Percentiles rank a stretch among this genome's conserved stretches.
Conservation (phyloP, 148 eudicot genomes). For the Limonium bicolor region DNA sequence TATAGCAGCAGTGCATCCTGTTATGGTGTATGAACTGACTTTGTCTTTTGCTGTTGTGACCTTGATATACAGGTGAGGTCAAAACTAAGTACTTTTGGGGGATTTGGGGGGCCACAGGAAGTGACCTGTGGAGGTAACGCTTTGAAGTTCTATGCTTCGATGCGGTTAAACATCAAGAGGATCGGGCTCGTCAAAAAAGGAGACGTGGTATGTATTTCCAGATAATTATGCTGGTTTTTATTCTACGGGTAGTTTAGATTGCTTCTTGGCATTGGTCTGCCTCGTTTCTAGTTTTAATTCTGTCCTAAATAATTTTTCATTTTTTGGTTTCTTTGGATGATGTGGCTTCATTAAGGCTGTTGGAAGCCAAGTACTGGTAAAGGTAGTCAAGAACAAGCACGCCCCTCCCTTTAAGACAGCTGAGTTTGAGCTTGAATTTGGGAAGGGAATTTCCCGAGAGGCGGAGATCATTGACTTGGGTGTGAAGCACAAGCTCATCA, state of each 20-base stretch:
- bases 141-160: slow-evolving; percentile 89
- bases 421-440: slow-evolving; percentile 83
- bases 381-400: slow-evolving; percentile 88
- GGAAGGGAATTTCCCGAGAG: slow-evolving; percentile 65
- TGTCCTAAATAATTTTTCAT: no score
- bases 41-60: no score
- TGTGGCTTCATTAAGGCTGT: slow-evolving; percentile 9
- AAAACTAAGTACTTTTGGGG: slow-evolving; percentile 63
- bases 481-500: slow-evolving; percentile 55
- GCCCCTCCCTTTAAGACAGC: slow-evolving; percentile 83
- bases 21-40: no score
- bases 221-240: background rate
- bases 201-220: slow-evolving; percentile 66
- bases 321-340: background rate
- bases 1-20: no score
- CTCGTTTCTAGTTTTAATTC: no score
- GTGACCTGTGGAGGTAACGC: slow-evolving; percentile 99
- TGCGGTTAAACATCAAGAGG: slow-evolving; percentile 79
- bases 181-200: slow-evolving; percentile 75
- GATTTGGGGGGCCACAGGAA: slow-evolving; percentile 80
- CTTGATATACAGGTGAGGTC: slow-evolving; percentile 73
- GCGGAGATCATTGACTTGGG: slow-evolving; percentile 64
- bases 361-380: slow-evolving; percentile 73
- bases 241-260: background rate
- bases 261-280: no score